Evolutionary conservation across 1,284 basidiomycete species (phyloP).

Genomic region (Phlebopus sp.): DNA sequence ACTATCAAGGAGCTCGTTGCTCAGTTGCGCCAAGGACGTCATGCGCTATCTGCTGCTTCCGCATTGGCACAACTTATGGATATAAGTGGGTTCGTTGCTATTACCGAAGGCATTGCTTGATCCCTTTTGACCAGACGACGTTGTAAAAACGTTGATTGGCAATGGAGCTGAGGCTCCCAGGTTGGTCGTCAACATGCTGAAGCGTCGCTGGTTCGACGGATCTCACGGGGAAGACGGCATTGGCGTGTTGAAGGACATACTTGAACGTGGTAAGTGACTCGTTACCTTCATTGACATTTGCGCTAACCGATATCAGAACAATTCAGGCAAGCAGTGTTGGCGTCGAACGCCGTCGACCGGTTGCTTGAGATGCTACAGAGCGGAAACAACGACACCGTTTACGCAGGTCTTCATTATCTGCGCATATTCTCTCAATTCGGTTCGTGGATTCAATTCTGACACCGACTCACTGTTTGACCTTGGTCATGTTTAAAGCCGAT

Average conservation of each 20-base stretch:
- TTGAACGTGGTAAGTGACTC: constrained; percentile 19
- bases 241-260: constrained; percentile 15
- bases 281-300: not conserved
- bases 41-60: constrained; percentile 20
- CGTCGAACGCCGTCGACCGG: constrained; percentile 10
- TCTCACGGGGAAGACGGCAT: constrained; percentile 27
- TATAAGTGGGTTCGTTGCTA: constrained; percentile 17
- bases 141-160: constrained; percentile 14
- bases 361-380: constrained; percentile 17
- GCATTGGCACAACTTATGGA: constrained; percentile 16
- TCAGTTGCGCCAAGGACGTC: constrained; percentile 15
- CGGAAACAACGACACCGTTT: constrained; percentile 6
- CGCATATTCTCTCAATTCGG: constrained; percentile 20
- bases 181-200: constrained; percentile 23
- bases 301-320: constrained; percentile 9
- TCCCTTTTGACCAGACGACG: constrained; percentile 11
- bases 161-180: constrained; percentile 3
- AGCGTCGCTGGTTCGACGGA: constrained; percentile 27
- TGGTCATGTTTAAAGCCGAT: constrained; percentile 7
- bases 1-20: constrained; percentile 20
- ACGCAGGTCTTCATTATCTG: constrained; percentile 25
- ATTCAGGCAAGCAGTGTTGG: constrained; percentile 16
- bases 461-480: not conserved
- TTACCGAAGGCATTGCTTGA: not conserved
- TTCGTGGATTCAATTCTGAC: constrained; percentile 3